Base-by-base conservation (phyloP, 495 filamentous ascomycete species). In the Penicillium turbatum region DNA sequence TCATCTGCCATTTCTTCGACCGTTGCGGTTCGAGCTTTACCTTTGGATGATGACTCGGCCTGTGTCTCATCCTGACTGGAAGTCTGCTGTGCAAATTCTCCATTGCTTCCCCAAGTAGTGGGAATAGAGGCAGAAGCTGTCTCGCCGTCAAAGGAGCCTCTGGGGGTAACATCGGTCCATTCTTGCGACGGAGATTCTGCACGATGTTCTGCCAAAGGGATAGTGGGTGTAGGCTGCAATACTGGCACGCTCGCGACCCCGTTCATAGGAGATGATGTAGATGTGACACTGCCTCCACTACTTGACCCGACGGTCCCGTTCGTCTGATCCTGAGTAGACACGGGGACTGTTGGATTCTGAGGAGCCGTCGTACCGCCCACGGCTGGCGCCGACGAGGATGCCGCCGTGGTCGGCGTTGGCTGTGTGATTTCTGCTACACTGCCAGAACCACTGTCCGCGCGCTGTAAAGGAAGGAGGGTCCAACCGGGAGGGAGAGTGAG, bases 401-500 rank as follows among this genome's bases (percentile, higher is more conserved):
- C 34, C 30, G 35, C 61, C 13, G 66, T 47, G 13, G 56, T 45
- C 39, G 59, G 42, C 0, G 41, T 56, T 12, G 61, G 46, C 6
- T 16, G 52, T 7, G 52, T 17, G 6, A 51, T 41, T 2, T 55
- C 48, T 9, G 46, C 13, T 13, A 41, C 50, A 37, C 29, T 34
- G 2, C 34, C 60, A 5, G 46, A 17, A 6, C 57, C 47, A 12
- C 42, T 55, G 10, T 54, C 74, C 15, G 82, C 49, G 13, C 85
- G 74, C 35, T 86, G 79, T 10, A 90, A 74, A 47, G 87, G 87
- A 30, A 87, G 70, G 26, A 95, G 65, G 19, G 82, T 84, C 89
- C 89, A 95, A 6, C 89, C 89, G 36, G 79, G 74, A 2, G 89
- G 89, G 27, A 95, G 80, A 11, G 70, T 79, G 12, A 92, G 73